A percentile compares a stretch with the other conserved stretches of the same genome.
phyloP scores from a whole-genome alignment of 2,329 filamentous ascomycete species.

The Fusarium solani-melongenae region DNA sequence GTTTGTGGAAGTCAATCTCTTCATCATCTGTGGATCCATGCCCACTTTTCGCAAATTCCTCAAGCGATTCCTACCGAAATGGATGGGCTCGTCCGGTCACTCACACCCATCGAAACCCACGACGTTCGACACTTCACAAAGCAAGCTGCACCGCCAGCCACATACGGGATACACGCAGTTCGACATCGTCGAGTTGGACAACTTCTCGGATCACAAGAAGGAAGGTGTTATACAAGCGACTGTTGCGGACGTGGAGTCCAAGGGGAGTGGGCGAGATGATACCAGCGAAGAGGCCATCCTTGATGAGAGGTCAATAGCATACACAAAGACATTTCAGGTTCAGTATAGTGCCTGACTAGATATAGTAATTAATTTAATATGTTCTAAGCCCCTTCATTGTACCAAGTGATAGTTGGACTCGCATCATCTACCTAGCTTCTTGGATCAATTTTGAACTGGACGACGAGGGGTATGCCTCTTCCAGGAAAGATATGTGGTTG shows the following conservation, averaged over 20 bases:
- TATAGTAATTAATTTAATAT: background rate
- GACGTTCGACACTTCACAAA: background rate
- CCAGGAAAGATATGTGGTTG: background rate
- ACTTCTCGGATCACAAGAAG: background rate
- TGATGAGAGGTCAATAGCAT: constrained; percentile 10
- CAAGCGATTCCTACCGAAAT: constrained; percentile 67
- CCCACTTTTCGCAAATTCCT: constrained; percentile 61
- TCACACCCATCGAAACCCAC: constrained; percentile 45
- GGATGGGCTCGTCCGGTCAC: constrained; percentile 71
- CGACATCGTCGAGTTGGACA: constrained; percentile 11
- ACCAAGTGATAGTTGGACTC: background rate
- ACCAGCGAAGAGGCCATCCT: constrained; percentile 24
- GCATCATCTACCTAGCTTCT: background rate
- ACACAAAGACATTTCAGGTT: constrained; percentile 16
- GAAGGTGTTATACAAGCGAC: background rate
- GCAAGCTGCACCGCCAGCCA: constrained; percentile 18
- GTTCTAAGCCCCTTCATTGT: background rate
- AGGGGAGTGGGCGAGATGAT: background rate
- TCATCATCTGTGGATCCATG: constrained; percentile 50
- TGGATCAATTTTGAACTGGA: accelerated
- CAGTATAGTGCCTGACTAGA: background rate
- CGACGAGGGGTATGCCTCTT: background rate
- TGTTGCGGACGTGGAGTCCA: background rate
- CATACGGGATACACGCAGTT: constrained; percentile 26
- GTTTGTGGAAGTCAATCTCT: constrained; percentile 51